Evolutionary conservation across 2,329 filamentous ascomycete genomes (phyloP).

Genomic region (Lecanosticta acicola): DNA sequence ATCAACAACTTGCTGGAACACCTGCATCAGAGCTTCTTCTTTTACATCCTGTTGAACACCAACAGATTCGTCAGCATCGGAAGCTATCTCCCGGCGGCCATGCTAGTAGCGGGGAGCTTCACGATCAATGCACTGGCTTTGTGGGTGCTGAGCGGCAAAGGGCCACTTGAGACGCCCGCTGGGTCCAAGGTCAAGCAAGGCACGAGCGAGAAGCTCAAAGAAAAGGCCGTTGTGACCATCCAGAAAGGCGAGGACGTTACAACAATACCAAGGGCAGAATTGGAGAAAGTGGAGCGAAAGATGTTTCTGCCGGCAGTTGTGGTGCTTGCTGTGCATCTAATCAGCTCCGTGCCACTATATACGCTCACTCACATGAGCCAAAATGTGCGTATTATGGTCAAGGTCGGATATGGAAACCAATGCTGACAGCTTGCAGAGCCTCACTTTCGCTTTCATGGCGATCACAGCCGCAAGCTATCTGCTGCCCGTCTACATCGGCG

Average conservation of each 20-base stretch:
- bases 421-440: slow-evolving; percentile 35
- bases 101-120: slow-evolving; percentile 91
- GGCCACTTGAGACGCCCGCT: slow-evolving; percentile 28
- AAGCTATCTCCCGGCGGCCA: slow-evolving; percentile 94
- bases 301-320: slow-evolving; percentile 68
- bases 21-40: slow-evolving; percentile 98
- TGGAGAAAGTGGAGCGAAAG: slow-evolving; percentile 53
- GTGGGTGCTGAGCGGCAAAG: slow-evolving; percentile 79
- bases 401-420: neutral
- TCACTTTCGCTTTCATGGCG: slow-evolving; percentile 39
- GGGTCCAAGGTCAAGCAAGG: slow-evolving; percentile 20
- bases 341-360: slow-evolving; percentile 75
- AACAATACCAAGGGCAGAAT: slow-evolving; percentile 36
- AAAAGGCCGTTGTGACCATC: slow-evolving; percentile 34
- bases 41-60: slow-evolving; percentile 87
- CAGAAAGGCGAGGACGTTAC: slow-evolving; percentile 33
- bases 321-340: slow-evolving; percentile 66
- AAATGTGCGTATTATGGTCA: slow-evolving; percentile 51
- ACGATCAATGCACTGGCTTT: slow-evolving; percentile 89
- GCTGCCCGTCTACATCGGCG: slow-evolving; percentile 24
- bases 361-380: slow-evolving; percentile 72
- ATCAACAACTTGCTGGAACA: slow-evolving; percentile 96
- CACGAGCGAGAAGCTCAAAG: slow-evolving; percentile 30
- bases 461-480: slow-evolving; percentile 44
- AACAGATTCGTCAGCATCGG: slow-evolving; percentile 96